phyloP scores from a whole-genome alignment of 2,329 filamentous ascomycete genomes.

The Cryphonectria parasitica region DNA sequence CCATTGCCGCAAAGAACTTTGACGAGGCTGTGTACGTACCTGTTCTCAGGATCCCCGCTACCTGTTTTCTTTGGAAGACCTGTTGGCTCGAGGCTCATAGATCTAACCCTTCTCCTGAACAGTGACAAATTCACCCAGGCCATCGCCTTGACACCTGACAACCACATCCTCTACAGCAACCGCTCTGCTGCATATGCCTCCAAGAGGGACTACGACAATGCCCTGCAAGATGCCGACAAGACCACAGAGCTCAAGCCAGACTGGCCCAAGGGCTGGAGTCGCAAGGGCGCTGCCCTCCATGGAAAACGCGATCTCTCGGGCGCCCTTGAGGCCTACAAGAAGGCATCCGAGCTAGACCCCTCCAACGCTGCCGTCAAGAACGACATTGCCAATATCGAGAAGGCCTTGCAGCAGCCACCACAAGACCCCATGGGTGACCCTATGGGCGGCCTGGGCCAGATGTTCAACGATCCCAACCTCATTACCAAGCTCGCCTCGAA shows the following conservation, averaged over 20 bases:
- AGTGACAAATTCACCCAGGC: conserved; percentile 95
- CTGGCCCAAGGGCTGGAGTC: conserved; percentile 95
- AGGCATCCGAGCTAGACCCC: conserved; percentile 91
- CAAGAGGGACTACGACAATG: conserved; percentile 83
- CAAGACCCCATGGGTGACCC: conserved; percentile 48
- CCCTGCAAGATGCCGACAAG: conserved; percentile 88
- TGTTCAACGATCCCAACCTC: conserved; percentile 93
- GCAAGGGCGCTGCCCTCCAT: conserved; percentile 90
- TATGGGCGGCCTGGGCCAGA: conserved; percentile 77
- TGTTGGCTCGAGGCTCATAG: too few relatives aligned
- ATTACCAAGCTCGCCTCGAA: conserved; percentile 89
- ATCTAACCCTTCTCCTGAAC: conserved; percentile 26
- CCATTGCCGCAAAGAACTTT: conserved; percentile 97
- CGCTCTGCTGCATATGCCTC: conserved; percentile 87
- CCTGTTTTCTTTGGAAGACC: neutral
- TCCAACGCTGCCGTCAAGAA: conserved; percentile 91
- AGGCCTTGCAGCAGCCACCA: conserved; percentile 72
- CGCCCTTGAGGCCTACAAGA: conserved; percentile 87
- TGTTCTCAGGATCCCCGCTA: too few relatives aligned
- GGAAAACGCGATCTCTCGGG: conserved; percentile 83
- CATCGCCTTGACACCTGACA: conserved; percentile 78
- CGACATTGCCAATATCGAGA: conserved; percentile 81
- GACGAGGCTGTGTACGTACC: conserved; percentile 84
- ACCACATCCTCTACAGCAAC: conserved; percentile 98
- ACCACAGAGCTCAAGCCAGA: conserved; percentile 94